Conservation (phyloP, 805 yeast genomes). For the Candida ipomoeae region DNA sequence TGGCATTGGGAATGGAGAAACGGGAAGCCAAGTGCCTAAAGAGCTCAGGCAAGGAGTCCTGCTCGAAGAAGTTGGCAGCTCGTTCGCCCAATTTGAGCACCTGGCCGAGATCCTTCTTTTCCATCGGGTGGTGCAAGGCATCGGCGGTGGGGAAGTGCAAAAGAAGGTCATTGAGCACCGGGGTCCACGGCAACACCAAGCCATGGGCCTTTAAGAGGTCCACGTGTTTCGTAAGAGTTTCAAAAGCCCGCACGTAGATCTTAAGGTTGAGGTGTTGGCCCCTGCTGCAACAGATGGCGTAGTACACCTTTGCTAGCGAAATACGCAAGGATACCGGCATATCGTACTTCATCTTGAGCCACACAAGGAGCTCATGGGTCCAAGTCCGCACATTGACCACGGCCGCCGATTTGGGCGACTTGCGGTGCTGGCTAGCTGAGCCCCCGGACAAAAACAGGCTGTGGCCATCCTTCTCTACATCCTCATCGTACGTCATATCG, state of each 20-base stretch:
- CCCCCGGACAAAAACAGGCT: slow-evolving; percentile 31
- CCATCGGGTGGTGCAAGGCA: slow-evolving; percentile 43
- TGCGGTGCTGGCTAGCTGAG: slow-evolving; percentile 50
- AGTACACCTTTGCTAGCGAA: slow-evolving; percentile 63
- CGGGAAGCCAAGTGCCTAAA: slow-evolving; percentile 49
- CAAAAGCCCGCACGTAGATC: slow-evolving; percentile 60
- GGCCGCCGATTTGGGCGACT: slow-evolving; percentile 64
- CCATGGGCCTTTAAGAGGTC: slow-evolving; percentile 36
- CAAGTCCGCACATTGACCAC: slow-evolving; percentile 74
- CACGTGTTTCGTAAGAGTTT: slow-evolving; percentile 48
- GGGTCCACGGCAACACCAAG: slow-evolving; percentile 49
- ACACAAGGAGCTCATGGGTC: slow-evolving; percentile 79
- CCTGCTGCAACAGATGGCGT: slow-evolving; percentile 63
- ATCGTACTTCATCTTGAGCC: slow-evolving; percentile 74
- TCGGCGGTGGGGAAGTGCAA: slow-evolving; percentile 33
- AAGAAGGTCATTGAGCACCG: slow-evolving; percentile 34
- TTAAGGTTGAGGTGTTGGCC: slow-evolving; percentile 64
- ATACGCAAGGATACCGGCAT: slow-evolving; percentile 66
- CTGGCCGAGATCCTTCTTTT: slow-evolving; percentile 45
- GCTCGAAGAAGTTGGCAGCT: slow-evolving; percentile 53
- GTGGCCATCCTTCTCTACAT: slow-evolving; percentile 32
- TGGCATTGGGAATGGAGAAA: slow-evolving; percentile 51
- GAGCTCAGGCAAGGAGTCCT: slow-evolving; percentile 44
- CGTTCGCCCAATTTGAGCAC: slow-evolving; percentile 50
- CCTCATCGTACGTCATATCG: slow-evolving; percentile 22